phyloP scores from a whole-genome alignment of 176 grass and related monocot species.

The Carex kokanica region DNA sequence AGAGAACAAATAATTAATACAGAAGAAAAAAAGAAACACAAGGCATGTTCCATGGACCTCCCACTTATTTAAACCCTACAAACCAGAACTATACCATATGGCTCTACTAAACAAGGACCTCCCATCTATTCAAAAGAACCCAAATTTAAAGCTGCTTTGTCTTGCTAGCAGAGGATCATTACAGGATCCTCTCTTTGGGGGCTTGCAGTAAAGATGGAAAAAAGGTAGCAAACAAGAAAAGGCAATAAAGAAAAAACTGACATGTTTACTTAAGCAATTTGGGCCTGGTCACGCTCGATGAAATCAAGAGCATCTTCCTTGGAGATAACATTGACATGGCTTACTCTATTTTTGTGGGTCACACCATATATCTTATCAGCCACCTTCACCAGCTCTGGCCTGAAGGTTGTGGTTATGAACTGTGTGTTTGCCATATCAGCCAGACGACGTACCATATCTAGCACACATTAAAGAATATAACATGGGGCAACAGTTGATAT shows the following conservation, averaged over 20 bases:
- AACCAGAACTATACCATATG: neutral
- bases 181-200: neutral
- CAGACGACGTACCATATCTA: conserved; percentile 82
- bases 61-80: neutral
- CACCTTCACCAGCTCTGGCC: conserved; percentile 77
- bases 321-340: conserved; percentile 73
- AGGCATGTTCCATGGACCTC: neutral
- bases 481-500: neutral
- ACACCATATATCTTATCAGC: conserved; percentile 95
- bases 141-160: neutral
- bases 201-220: neutral
- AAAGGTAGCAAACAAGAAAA: neutral
- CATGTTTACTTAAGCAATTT: conserved; percentile 59
- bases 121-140: too few relatives aligned
- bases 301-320: conserved; percentile 91
- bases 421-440: conserved; percentile 78
- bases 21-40: neutral
- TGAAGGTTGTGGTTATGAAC: conserved; percentile 90
- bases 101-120: neutral
- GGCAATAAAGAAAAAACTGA: neutral
- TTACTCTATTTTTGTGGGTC: conserved; percentile 91
- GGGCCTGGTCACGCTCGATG: conserved; percentile 91
- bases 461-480: conserved; percentile 20
- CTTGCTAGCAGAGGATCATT: neutral
- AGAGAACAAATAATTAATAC: neutral